Evolutionary conservation across 805 yeast species (phyloP), one percentile per base, ranked within the genome.

Genomic region (Saturnispora ahearnii): DNA sequence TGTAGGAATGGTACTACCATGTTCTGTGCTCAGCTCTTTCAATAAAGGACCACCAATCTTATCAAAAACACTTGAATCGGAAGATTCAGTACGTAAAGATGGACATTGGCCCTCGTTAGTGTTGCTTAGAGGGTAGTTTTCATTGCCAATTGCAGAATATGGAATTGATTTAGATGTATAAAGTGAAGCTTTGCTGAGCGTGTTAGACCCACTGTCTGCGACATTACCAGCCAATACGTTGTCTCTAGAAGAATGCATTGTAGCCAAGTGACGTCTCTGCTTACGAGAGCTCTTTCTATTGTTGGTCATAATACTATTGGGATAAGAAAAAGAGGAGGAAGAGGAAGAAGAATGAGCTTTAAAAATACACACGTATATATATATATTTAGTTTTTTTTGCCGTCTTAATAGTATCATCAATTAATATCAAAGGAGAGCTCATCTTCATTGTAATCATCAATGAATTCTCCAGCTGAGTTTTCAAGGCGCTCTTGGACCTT

Each of bases 401-500:
- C 26, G 9, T 36, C 5, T 6, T 7, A 26, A 26, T 7, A 26
- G 3, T 12, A 36, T 36, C 37, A 18, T 18, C 12, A 36, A 18
- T 5, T 36, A 21, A 36, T 36, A 11, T 36, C 40, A 18, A 36
- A 36, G 11, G 40, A 36, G 15, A 40, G 41, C 41, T 44, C 47
- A 36, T 31, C 29, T 6, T 13, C 31, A 37, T n/a, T 15, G 29
- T 18, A 15, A 12, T 21, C 40, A 9, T 36, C 40, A 36, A 36
- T 15, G 12, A 9, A 10, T 7, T 36, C 29, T 26, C 8, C 11
- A 6, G 32, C n/a, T n/a, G 28, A 24, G n/a, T 36, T 18, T 30
- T 36, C 28, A 24, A 42, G 29, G 2, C 46, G 41, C 5, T 42
- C 22, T 29, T 72, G 72, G 73, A 78, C 69, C 52, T 78, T 78